Evolutionary conservation across 1,139 yeast genomes (phyloP).

Genomic region (Blastobotrys ciferrii): DNA sequence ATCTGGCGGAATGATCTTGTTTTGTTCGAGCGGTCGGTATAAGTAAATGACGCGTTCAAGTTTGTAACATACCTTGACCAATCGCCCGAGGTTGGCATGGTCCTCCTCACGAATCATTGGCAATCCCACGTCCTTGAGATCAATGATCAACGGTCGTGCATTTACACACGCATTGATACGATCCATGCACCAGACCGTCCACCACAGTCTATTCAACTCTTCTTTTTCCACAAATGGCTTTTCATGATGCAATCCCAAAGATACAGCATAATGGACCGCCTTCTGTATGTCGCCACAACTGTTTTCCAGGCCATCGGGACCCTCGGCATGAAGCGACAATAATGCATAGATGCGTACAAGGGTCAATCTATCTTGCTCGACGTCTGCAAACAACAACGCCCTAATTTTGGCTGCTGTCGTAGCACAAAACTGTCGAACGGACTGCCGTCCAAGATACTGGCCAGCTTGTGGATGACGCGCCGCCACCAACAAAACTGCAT

Average conservation of each 20-base stretch:
- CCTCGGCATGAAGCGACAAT: constrained; percentile 35
- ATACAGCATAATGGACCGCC: constrained; percentile 41
- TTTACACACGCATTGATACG: constrained; percentile 42
- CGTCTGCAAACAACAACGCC: constrained; percentile 44
- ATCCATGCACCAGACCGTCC: constrained; percentile 44
- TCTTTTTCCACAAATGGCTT: constrained; percentile 35
- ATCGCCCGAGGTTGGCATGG: constrained; percentile 30
- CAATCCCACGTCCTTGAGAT: constrained; percentile 41
- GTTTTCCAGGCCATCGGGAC: constrained; percentile 43
- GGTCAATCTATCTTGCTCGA: constrained; percentile 43
- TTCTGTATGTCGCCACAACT: constrained; percentile 41
- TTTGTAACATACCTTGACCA: constrained; percentile 36
- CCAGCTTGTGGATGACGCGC: constrained; percentile 41
- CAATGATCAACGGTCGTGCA: constrained; percentile 41
- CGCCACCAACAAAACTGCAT: constrained; percentile 42
- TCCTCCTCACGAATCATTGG: constrained; percentile 32
- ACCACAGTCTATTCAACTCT: constrained; percentile 40
- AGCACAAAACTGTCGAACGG: constrained; percentile 37
- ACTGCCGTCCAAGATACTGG: constrained; percentile 34
- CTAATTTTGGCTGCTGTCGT: constrained; percentile 39
- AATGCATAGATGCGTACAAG: constrained; percentile 40
- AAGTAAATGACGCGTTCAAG: constrained; percentile 39
- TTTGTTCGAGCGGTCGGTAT: constrained; percentile 39
- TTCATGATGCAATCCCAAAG: constrained; percentile 43
- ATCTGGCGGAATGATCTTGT: constrained; percentile 23